Conservation (phyloP, 768 basidiomycete species). For the Mycena sanguinolenta region DNA sequence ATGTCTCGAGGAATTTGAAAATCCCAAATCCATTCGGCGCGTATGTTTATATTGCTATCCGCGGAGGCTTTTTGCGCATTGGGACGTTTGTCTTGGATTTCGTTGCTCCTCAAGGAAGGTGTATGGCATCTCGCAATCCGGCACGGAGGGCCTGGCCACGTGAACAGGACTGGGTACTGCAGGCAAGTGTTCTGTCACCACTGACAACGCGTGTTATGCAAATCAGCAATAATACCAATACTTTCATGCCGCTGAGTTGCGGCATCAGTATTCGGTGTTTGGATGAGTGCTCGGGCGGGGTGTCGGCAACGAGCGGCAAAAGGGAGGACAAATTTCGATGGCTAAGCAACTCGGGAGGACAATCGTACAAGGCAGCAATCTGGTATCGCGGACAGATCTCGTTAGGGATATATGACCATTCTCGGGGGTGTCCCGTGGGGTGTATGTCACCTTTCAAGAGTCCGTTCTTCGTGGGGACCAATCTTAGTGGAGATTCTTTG, state of each 20-base stretch:
- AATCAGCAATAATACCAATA: neutral
- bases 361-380: slow-evolving; percentile 26
- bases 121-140: neutral
- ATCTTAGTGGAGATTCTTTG: neutral
- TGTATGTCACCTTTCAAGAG: slow-evolving; percentile 25
- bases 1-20: slow-evolving; percentile 9
- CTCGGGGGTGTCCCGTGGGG: slow-evolving; percentile 22
- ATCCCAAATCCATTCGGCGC: neutral
- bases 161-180: neutral
- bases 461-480: slow-evolving; percentile 11
- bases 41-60: slow-evolving; percentile 12
- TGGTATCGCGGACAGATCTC: slow-evolving; percentile 20
- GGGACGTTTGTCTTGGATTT: too few species aligned
- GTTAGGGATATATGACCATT: slow-evolving; percentile 29
- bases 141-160: slow-evolving; percentile 3
- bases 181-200: neutral
- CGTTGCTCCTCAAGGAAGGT: neutral
- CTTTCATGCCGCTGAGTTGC: neutral
- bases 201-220: neutral
- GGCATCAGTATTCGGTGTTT: neutral
- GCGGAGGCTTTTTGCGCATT: slow-evolving; percentile 13
- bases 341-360: slow-evolving; percentile 16
- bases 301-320: neutral
- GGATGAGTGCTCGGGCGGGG: neutral
- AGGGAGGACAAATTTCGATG: neutral